Evolutionary conservation across 169 alveolate genomes (phyloP).

Genomic region (Neospora caninum): DNA sequence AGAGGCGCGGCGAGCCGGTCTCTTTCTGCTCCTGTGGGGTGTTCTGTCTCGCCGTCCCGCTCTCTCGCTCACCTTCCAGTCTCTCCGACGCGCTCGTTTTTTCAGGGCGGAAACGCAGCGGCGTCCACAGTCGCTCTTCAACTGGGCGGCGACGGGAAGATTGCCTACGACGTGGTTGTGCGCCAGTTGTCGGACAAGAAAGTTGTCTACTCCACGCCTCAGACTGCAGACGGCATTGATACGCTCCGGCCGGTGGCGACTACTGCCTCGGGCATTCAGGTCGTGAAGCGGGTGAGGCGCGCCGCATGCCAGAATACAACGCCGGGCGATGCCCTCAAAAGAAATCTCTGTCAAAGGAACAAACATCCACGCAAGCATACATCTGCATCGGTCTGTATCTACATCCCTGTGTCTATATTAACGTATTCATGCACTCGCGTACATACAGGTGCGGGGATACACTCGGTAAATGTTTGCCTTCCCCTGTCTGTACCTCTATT

Average conservation of each 20-base stretch:
- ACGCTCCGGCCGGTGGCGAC: slow-evolving; percentile 11
- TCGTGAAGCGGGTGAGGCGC: slow-evolving; percentile 6
- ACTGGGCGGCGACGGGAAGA: slow-evolving; percentile 69
- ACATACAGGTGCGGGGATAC: no score
- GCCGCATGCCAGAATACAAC: background rate
- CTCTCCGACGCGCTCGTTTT: background rate
- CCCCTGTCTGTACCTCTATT: no score
- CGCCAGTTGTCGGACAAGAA: slow-evolving; percentile 61
- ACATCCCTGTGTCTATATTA: no score
- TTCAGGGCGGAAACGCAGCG: background rate
- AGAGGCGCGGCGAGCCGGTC: no score
- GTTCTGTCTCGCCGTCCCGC: background rate
- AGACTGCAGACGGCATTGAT: slow-evolving; percentile 49
- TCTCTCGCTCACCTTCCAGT: background rate
- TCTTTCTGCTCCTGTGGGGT: background rate
- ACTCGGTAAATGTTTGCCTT: no score
- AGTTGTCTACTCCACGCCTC: slow-evolving; percentile 52
- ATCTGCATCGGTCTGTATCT: no score
- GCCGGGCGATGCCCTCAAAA: no score
- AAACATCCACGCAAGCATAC: no score
- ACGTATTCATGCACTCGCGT: no score
- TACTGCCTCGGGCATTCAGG: background rate
- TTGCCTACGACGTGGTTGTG: slow-evolving; percentile 73
- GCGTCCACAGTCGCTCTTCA: slow-evolving; percentile 71
- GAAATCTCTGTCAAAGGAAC: no score